Conservation (phyloP, 2,329 filamentous ascomycete genomes). For the Aspergillus texensis region DNA sequence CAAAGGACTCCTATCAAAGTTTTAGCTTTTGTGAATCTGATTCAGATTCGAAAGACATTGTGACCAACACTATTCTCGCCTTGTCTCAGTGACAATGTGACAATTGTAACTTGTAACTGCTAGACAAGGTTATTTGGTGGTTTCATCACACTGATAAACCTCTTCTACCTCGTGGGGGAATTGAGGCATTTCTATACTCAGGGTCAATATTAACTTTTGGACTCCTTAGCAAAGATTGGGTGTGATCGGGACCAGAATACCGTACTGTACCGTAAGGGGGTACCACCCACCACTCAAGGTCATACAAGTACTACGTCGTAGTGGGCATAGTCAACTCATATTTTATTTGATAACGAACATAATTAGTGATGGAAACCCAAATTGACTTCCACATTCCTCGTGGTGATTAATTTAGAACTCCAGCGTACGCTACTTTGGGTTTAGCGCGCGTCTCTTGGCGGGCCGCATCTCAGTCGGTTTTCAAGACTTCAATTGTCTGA, state of each 20-base stretch:
- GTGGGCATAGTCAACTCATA: neutral
- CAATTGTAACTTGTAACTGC: neutral
- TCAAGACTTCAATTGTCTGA: neutral
- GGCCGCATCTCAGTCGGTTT: neutral
- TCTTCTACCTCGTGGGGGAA: neutral
- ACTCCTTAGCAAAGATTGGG: neutral
- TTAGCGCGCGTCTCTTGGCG: constrained; percentile 4
- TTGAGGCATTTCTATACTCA: neutral
- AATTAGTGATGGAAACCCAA: constrained; percentile 7
- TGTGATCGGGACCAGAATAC: neutral
- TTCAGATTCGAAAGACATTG: neutral
- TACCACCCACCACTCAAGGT: neutral
- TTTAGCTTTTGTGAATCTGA: neutral
- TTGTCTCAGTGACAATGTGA: neutral
- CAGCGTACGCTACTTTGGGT: neutral
- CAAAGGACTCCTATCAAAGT: neutral
- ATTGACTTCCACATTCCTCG: constrained; percentile 10
- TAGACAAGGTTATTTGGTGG: neutral
- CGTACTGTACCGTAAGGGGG: neutral
- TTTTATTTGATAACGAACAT: constrained; percentile 11
- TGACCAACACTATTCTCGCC: neutral
- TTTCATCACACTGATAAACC: neutral
- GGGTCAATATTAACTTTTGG: neutral
- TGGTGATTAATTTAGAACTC: constrained; percentile 12
- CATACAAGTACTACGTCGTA: neutral